Conservation (phyloP, 805 yeast genomes). For the Wickerhamomyces sydowiorum region DNA sequence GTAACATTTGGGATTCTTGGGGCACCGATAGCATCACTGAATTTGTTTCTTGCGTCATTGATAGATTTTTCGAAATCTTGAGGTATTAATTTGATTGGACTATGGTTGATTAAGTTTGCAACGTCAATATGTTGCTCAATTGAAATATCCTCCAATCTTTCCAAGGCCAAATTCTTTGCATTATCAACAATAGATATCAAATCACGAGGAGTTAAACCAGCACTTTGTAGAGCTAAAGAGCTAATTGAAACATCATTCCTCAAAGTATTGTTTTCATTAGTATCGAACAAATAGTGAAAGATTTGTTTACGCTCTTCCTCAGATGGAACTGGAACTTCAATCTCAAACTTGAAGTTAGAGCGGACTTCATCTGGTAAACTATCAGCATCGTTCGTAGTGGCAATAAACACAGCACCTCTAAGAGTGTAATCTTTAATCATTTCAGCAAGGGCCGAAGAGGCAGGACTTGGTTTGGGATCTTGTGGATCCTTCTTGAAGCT, state of each 20-base stretch:
- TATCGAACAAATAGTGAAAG: slow-evolving; percentile 44
- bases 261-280: slow-evolving; percentile 19
- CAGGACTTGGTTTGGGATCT: slow-evolving; percentile 28
- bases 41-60: slow-evolving; percentile 76
- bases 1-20: slow-evolving; percentile 92
- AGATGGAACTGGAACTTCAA: slow-evolving; percentile 69
- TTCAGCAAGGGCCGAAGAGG: slow-evolving; percentile 47
- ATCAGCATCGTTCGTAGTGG: slow-evolving; percentile 67
- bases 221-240: slow-evolving; percentile 75
- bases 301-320: slow-evolving; percentile 69
- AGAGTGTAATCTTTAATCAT: slow-evolving; percentile 48
- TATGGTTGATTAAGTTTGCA: slow-evolving; percentile 32
- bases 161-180: slow-evolving; percentile 54
- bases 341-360: slow-evolving; percentile 68
- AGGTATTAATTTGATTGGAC: slow-evolving; percentile 46
- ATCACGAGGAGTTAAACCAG: slow-evolving; percentile 88
- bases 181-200: slow-evolving; percentile 61
- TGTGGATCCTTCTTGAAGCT: slow-evolving; percentile 62
- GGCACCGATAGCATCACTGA: slow-evolving; percentile 93
- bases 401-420: slow-evolving; percentile 46
- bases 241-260: slow-evolving; percentile 49
- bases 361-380: slow-evolving; percentile 60
- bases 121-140: slow-evolving; percentile 8
- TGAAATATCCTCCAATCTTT: slow-evolving; percentile 34
- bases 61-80: slow-evolving; percentile 67